Base-by-base conservation (phyloP, 1,139 yeast genomes). In the Chernovozyma aurita region DNA sequence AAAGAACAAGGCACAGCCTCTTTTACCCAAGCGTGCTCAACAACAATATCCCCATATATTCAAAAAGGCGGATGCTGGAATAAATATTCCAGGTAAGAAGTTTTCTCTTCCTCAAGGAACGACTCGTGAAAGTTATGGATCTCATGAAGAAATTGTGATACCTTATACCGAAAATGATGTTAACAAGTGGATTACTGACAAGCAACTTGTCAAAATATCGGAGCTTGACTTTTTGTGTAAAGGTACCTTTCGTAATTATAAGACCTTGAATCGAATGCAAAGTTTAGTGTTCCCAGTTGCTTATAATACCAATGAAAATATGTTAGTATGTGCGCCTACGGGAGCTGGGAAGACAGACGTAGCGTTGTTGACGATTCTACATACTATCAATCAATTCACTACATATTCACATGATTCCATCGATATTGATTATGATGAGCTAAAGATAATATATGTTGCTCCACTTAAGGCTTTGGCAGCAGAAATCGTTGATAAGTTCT, bases 341-440 rank as follows among this genome's bases (percentile, higher is more conserved):
- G 98, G 99, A 70, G 97, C 98, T 6, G 99, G 99, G 73, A 92
- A 92, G 54, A 94, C 99, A 0, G 97, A 94, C 57, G 95, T 94
- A 28, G 99, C 99, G 0, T 64, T 94, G 50, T 63, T 92, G 29
- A 72, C 97, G 0, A 80, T 92, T 49, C 65, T 94, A 37, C 86
- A 84, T 48, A 77, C 94, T 0, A 82, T 92, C n/a, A 76, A 80
- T 30, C 92, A 86, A 52, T 78, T 64, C 48, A 63, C 72, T 8
- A 70, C 70, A 24, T 83, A 65, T 52, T 53, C 61, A 20, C 74
- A 72, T 15, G 77, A 70, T 22, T 68, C 73, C 12, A 63, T 83
- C 25, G 83, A 80, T 47, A 78, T 87, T 27, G 84, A 80, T 44
- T 83, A 80, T 43, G 85, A 82, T 45, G 90, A 81, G 44, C 92